Evolutionary conservation across 495 filamentous ascomycete genomes (phyloP), one percentile per base, ranked within the genome.

Genomic region (Aspergillus kassunensis): DNA sequence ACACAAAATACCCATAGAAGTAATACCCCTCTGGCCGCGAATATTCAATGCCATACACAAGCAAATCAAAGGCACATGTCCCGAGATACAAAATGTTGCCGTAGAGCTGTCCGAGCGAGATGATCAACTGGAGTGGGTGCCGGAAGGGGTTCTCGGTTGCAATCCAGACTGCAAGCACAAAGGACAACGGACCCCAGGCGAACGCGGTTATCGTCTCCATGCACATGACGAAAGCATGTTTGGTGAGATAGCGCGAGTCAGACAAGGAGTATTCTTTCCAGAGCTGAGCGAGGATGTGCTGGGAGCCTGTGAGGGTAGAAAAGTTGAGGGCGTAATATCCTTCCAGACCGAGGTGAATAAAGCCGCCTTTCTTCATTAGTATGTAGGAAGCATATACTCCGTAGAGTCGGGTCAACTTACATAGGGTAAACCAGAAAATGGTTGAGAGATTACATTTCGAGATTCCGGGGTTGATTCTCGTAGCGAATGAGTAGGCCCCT

Each of bases 261-360:
- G 86, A 88, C 18, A 83, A 72, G 11, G 86, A 74, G 70, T 92
- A 92, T 60, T 90, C 88, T 59, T 91, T 92, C 88, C 88, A 92
- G 16, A 90, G 71, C 62, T 91, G 86, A 0, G 81, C 82, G 36
- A 88, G 78, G 1, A 90, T 54, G 10, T 11, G 9, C n/a, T 25
- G 21, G n/a, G 20, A 23, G 20, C 21, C 20, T 54, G 77, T 72
- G 37, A 57, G 62, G 13, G 65, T 57, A 6, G 67, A 65, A 55
- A 79, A 79, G 66, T 86, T 81, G 51, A 75, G 60, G 42, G 80
- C 75, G 60, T 80, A 90, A 67, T 88, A 88, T 37, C 84, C 85
- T 75, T 91, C 88, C 57, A 91, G 85, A 60, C 89, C 77, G 25
- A 85, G 71, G 61, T 91, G 88, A 25, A 91, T 80, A 51, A 43